phyloP scores from a whole-genome alignment of 2,329 filamentous ascomycete species.

The Nemania sp. region DNA sequence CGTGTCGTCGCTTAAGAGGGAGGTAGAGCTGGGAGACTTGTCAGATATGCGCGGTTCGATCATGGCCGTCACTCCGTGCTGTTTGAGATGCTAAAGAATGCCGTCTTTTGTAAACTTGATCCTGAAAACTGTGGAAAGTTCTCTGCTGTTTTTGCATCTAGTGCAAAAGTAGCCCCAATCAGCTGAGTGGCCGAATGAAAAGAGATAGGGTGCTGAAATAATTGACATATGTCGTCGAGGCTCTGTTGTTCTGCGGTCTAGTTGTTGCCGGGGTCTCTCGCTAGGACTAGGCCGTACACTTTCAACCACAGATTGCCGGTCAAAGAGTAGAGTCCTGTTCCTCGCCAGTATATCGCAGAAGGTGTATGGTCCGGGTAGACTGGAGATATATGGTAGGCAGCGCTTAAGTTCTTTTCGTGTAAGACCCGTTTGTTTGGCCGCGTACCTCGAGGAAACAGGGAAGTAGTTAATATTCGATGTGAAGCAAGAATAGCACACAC shows the following conservation, averaged over 20 bases:
- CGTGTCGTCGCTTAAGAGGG: not conserved
- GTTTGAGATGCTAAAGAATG: not conserved
- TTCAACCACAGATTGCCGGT: slow-evolving; percentile 1
- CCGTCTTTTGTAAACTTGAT: slow-evolving; percentile 5
- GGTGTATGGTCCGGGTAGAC: slow-evolving; percentile 13
- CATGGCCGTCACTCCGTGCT: no score
- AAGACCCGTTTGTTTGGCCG: not conserved
- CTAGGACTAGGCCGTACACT: not conserved
- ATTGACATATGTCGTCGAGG: slow-evolving; percentile 11
- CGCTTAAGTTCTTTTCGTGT: not conserved
- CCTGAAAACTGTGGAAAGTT: not conserved
- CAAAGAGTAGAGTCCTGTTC: not conserved
- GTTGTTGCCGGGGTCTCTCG: not conserved
- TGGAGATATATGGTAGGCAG: slow-evolving; percentile 3
- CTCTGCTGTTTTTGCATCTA: not conserved
- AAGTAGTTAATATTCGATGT: slow-evolving; percentile 38
- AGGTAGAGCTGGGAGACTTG: not conserved
- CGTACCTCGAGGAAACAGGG: slow-evolving; percentile 30
- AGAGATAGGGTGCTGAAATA: slow-evolving; percentile 4
- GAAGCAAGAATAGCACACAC: slow-evolving; percentile 48
- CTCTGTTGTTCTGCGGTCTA: slow-evolving; percentile 4
- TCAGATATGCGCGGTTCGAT: no score
- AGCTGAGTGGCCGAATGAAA: slow-evolving; percentile 4
- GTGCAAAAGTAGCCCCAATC: slow-evolving; percentile 8
- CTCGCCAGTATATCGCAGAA: not conserved